Evolutionary conservation across 176 grass and related monocot species (phyloP).

Genomic region (Bromus sterilis): DNA sequence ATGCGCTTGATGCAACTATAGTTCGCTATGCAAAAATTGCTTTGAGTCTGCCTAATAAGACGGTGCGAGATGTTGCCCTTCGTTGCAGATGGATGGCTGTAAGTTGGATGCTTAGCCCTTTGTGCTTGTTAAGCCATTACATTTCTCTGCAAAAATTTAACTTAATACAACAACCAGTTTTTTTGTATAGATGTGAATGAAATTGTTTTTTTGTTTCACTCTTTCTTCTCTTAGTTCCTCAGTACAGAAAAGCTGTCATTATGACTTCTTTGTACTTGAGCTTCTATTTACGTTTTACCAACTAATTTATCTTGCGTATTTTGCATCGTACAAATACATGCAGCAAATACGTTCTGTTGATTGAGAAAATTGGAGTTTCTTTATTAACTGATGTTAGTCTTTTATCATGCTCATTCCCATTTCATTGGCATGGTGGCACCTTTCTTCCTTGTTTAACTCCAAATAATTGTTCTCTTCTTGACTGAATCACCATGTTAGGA

Average conservation of each 20-base stretch:
- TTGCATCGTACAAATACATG: neutral
- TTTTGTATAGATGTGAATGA: neutral
- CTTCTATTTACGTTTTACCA: neutral
- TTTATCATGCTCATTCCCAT: neutral
- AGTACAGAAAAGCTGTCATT: neutral
- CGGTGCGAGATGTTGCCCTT: slow-evolving; percentile 53
- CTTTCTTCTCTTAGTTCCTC: neutral
- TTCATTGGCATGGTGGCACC: neutral
- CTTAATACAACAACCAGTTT: neutral
- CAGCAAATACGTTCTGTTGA: neutral
- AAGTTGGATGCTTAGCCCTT: slow-evolving; percentile 22
- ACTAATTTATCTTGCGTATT: neutral
- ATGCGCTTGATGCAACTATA: slow-evolving; percentile 23
- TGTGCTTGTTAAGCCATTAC: neutral
- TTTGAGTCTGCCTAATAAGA: slow-evolving; percentile 37
- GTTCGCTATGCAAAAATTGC: slow-evolving; percentile 62
- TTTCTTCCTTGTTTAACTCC: neutral
- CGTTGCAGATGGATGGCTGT: slow-evolving; percentile 56
- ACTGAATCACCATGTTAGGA: neutral
- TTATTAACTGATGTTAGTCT: neutral
- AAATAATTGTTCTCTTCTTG: neutral
- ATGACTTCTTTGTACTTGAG: neutral
- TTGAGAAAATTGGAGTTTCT: neutral
- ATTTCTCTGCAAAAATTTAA: too few species aligned
- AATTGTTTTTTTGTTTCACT: neutral